Conservation (phyloP, 78 protist genomes). For the Bigelowiella natans region DNA sequence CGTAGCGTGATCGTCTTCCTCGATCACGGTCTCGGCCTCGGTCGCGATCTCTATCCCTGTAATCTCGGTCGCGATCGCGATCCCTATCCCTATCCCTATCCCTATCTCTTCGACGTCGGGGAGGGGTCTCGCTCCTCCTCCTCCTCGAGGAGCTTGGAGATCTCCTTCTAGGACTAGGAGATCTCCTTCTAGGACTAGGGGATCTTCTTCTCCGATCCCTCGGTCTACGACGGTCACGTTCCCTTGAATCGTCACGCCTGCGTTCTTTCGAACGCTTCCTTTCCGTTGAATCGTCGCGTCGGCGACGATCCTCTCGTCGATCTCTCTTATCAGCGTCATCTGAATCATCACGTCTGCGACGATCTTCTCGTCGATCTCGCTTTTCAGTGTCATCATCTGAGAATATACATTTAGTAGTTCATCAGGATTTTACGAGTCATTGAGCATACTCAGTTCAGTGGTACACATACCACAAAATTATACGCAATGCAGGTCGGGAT, state of each 20-base stretch:
- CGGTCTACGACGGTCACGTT: neutral
- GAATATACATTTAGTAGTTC: too few relatives aligned
- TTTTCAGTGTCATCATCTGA: too few relatives aligned
- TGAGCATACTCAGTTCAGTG: too few relatives aligned
- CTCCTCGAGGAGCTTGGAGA: neutral
- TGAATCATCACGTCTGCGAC: too few relatives aligned
- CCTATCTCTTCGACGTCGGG: neutral
- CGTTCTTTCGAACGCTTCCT: neutral
- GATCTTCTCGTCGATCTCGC: too few relatives aligned
- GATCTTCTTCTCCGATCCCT: neutral
- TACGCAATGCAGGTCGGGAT: too few relatives aligned
- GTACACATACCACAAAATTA: too few relatives aligned
- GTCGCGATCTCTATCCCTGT: neutral
- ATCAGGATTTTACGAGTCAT: too few relatives aligned
- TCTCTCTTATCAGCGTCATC: too few relatives aligned
- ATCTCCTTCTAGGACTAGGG: too few relatives aligned
- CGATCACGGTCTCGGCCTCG: neutral
- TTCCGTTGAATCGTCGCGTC: too few relatives aligned
- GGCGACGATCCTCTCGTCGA: too few relatives aligned
- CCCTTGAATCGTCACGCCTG: neutral
- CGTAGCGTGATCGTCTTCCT: neutral
- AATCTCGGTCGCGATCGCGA: neutral
- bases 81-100: conserved; percentile 3
- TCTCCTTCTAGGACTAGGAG: neutral
- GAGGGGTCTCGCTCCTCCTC: neutral